Conservation (phyloP, 1,284 basidiomycete species). For the Butyriboletus appendiculatus region DNA sequence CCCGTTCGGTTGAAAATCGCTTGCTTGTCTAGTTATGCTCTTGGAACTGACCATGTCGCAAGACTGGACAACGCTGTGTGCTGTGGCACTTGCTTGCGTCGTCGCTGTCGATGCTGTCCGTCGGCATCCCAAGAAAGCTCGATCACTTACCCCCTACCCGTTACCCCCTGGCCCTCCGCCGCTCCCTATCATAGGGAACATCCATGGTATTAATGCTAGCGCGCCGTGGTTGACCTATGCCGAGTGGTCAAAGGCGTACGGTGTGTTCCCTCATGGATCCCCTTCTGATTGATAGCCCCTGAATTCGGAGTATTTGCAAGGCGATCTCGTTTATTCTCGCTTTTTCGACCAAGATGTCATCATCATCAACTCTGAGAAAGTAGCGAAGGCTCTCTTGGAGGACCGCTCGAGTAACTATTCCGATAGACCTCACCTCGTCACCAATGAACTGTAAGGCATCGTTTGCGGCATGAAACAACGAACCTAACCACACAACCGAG, state of each 20-base stretch:
- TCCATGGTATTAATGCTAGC: conserved; percentile 5
- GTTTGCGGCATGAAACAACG: background rate
- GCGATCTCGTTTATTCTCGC: conserved; percentile 33
- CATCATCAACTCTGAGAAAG: conserved; percentile 37
- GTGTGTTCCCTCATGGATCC: conserved; percentile 1
- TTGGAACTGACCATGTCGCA: background rate
- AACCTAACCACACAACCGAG: conserved; percentile 28
- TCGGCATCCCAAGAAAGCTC: background rate
- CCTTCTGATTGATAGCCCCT: background rate
- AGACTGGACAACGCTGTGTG: background rate
- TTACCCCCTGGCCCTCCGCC: conserved; percentile 18
- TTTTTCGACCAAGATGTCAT: conserved; percentile 11
- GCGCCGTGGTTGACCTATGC: conserved; percentile 23
- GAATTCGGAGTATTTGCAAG: conserved; percentile 12
- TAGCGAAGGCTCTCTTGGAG: conserved; percentile 41
- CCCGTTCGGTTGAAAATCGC: background rate
- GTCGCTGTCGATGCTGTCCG: background rate
- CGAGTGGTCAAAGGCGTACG: conserved; percentile 14
- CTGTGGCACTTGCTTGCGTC: background rate
- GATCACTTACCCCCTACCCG: background rate
- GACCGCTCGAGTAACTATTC: conserved; percentile 40
- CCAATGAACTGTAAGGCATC: conserved; percentile 13
- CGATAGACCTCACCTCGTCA: conserved; percentile 35
- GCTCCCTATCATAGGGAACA: conserved; percentile 21
- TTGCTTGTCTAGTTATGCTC: background rate